A percentile compares a stretch with the other conserved stretches of the same genome.
phyloP scores from a whole-genome alignment of 139 green algal genomes.

The Asterochloris erici region DNA sequence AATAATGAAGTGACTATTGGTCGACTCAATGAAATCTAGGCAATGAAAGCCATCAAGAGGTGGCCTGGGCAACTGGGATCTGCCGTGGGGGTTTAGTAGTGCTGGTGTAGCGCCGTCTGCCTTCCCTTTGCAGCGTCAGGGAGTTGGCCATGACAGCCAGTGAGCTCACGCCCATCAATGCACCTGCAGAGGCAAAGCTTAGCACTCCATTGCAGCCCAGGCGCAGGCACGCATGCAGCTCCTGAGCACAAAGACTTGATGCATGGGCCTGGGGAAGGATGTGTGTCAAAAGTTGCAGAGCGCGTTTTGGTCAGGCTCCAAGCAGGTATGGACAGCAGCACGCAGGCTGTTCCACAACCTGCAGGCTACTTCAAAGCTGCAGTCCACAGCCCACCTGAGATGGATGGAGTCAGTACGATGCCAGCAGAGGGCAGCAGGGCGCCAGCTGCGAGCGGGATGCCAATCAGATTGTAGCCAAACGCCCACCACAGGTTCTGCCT shows the following conservation, averaged over 20 bases:
- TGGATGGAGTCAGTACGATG: slow-evolving; percentile 51
- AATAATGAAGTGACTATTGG: too few species aligned
- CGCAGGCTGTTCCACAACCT: background rate
- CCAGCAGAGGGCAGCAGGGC: slow-evolving; percentile 46
- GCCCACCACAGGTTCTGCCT: slow-evolving; percentile 88
- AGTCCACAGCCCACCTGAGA: slow-evolving; percentile 43
- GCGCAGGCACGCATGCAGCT: too few species aligned
- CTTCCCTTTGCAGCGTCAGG: slow-evolving; percentile 64
- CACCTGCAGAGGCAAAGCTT: slow-evolving; percentile 37
- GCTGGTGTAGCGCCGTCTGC: background rate
- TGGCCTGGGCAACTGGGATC: background rate
- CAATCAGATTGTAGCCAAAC: slow-evolving; percentile 84
- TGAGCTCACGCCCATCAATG: slow-evolving; percentile 79
- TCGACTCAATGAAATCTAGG: too few species aligned
- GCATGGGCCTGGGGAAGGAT: background rate
- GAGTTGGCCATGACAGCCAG: slow-evolving; percentile 87
- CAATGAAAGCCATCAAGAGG: background rate
- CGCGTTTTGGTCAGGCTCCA: background rate
- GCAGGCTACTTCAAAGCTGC: background rate
- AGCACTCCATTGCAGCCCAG: background rate
- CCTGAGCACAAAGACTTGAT: background rate
- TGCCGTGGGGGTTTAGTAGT: background rate
- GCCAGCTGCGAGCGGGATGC: slow-evolving; percentile 66
- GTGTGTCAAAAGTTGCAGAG: background rate
- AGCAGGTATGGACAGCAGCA: background rate